Evolutionary conservation across 73 alveolate species (phyloP).

Genomic region (Durusdinium trenchii): DNA sequence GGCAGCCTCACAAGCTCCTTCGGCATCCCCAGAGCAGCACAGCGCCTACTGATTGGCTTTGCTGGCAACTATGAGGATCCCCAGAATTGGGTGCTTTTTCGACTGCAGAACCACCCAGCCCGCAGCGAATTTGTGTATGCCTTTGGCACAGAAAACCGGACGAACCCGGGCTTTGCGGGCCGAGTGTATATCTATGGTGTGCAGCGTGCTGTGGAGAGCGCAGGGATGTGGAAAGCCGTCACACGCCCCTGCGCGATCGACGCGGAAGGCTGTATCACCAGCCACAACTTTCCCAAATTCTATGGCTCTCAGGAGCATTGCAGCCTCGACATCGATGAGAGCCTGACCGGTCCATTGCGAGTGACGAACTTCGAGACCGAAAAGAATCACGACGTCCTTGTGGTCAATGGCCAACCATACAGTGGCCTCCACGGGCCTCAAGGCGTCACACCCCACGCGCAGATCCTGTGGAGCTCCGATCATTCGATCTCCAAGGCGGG

Average conservation of each 20-base stretch:
- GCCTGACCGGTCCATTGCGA: constrained; percentile 47
- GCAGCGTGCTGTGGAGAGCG: neutral
- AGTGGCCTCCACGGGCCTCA: constrained; percentile 71
- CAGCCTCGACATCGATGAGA: constrained; percentile 37
- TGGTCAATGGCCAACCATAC: constrained; percentile 63
- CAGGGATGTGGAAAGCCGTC: neutral
- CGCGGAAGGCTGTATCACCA: neutral
- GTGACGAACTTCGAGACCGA: constrained; percentile 78
- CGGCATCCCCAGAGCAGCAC: constrained; percentile 35
- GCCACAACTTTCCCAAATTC: constrained; percentile 14
- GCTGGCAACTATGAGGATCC: constrained; percentile 29
- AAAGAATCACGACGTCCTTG: constrained; percentile 57
- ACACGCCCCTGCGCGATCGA: neutral
- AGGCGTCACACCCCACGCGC: constrained; percentile 46
- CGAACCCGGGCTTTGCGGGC: neutral
- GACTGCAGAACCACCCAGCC: constrained; percentile 47
- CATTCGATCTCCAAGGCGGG: constrained; percentile 81
- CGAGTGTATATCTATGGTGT: neutral
- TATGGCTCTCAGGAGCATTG: constrained; percentile 52
- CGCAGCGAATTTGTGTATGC: constrained; percentile 9
- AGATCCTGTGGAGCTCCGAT: constrained; percentile 84
- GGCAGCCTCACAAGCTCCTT: constrained; percentile 47
- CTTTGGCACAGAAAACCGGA: neutral
- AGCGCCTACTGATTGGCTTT: constrained; percentile 34
- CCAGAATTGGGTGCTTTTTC: constrained; percentile 59